Evolutionary conservation across 2,329 filamentous ascomycete genomes (phyloP).

Genomic region (Calonectria honghensis): DNA sequence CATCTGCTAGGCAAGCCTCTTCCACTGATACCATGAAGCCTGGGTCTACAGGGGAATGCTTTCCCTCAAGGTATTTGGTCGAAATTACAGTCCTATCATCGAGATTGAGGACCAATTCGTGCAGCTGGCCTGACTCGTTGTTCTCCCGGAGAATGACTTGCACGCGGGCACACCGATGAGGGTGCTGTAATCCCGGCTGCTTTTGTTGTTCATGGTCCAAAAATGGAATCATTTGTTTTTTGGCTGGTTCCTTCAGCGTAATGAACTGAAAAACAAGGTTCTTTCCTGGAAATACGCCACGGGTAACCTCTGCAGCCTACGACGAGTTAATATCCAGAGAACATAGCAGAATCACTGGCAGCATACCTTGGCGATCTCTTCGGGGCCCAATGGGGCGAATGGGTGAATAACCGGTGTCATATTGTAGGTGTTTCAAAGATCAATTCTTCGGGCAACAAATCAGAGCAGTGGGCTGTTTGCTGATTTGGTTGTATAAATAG

Average conservation of each 20-base stretch:
- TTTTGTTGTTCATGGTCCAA: slow-evolving; percentile 64
- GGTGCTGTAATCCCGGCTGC: slow-evolving; percentile 35
- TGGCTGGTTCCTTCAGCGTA: slow-evolving; percentile 69
- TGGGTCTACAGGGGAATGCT: slow-evolving; percentile 68
- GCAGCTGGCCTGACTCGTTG: slow-evolving; percentile 47
- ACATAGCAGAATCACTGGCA: background rate
- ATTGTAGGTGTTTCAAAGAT: background rate
- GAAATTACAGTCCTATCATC: slow-evolving; percentile 42
- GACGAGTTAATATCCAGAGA: background rate
- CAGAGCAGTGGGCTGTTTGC: background rate
- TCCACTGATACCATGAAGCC: slow-evolving; percentile 70
- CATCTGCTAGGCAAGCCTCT: slow-evolving; percentile 66
- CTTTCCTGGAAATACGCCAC: slow-evolving; percentile 46
- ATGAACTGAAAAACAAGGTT: slow-evolving; percentile 68
- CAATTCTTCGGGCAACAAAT: background rate
- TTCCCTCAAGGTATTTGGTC: slow-evolving; percentile 61
- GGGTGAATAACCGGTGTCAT: slow-evolving; percentile 21
- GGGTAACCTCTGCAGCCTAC: slow-evolving; percentile 52
- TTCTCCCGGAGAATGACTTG: slow-evolving; percentile 56
- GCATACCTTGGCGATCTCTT: slow-evolving; percentile 25
- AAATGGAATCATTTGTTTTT: slow-evolving; percentile 66
- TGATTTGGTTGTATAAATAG: background rate
- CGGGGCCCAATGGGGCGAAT: slow-evolving; percentile 26
- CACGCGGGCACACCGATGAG: slow-evolving; percentile 62
- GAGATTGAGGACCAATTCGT: slow-evolving; percentile 58